Conservation (phyloP, 345 rosid genomes). For the Lepidium sativum region DNA sequence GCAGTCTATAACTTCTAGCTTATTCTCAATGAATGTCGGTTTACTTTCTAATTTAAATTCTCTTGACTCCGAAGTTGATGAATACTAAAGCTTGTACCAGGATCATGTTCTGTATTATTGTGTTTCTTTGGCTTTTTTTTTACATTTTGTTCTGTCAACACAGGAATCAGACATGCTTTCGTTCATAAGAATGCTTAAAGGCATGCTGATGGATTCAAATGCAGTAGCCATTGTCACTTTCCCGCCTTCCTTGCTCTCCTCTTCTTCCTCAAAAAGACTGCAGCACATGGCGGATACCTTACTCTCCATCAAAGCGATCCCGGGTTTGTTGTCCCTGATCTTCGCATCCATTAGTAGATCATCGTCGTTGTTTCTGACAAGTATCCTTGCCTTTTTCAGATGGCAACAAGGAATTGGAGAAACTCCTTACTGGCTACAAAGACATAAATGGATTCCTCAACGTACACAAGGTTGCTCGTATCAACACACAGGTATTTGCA, state of each 20-base stretch:
- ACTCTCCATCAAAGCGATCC: slow-evolving; percentile 80
- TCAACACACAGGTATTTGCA: slow-evolving; percentile 70
- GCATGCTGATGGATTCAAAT: slow-evolving; percentile 66
- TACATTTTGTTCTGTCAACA: background rate
- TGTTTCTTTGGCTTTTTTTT: background rate
- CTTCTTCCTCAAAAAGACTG: slow-evolving; percentile 60
- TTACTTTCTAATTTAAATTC: background rate
- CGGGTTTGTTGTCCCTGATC: slow-evolving; percentile 35
- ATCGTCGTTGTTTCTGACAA: background rate
- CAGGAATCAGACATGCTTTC: slow-evolving; percentile 92
- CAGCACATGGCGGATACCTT: slow-evolving; percentile 86
- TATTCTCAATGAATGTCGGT: background rate
- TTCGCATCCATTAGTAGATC: background rate
- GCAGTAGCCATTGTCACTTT: slow-evolving; percentile 74
- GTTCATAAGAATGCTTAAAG: slow-evolving; percentile 66
- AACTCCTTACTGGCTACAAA: slow-evolving; percentile 79
- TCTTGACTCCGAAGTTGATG: background rate
- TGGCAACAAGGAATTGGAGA: slow-evolving; percentile 74
- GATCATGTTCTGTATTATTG: background rate
- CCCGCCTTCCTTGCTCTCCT: slow-evolving; percentile 64
- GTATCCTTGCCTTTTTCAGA: slow-evolving; percentile 30
- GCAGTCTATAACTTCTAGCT: slow-evolving; percentile 4
- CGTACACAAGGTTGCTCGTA: slow-evolving; percentile 70
- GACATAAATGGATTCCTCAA: slow-evolving; percentile 91
- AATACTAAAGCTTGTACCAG: background rate